A percentile compares a stretch with the other conserved stretches of the same genome.
Conservation (phyloP, 2,329 filamentous ascomycete species). For the Talaromyces piceae region DNA sequence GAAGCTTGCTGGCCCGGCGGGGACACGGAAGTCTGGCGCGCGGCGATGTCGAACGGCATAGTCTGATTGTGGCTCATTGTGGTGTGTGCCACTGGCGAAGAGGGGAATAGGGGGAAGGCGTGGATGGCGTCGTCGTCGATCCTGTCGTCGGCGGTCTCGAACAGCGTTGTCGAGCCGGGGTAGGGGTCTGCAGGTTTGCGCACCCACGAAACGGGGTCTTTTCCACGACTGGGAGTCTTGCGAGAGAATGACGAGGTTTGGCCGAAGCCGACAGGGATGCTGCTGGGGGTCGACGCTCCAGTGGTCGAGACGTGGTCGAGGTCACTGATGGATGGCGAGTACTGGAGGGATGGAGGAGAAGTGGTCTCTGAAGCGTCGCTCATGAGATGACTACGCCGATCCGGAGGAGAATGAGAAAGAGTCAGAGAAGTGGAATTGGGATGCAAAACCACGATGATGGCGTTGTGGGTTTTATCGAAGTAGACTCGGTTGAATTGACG, state of each 20-base stretch:
- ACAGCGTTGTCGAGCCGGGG: slow-evolving; percentile 21
- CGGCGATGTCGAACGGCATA: slow-evolving; percentile 54
- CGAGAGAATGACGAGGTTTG: slow-evolving; percentile 31
- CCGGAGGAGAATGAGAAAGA: no score
- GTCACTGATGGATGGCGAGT: slow-evolving; percentile 44
- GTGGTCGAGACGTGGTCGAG: slow-evolving; percentile 41
- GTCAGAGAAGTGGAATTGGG: neutral
- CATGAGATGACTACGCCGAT: slow-evolving; percentile 29
- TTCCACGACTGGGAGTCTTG: slow-evolving; percentile 37
- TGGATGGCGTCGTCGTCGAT: slow-evolving; percentile 28
- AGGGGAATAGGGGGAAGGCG: slow-evolving; percentile 34
- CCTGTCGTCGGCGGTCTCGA: slow-evolving; percentile 26
- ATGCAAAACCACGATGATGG: no score
- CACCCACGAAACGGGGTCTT: slow-evolving; percentile 39
- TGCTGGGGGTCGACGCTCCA: slow-evolving; percentile 41
- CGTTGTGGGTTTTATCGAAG: no score
- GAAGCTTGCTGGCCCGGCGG: slow-evolving; percentile 55
- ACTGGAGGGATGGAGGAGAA: slow-evolving; percentile 44
- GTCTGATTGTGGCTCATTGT: slow-evolving; percentile 49
- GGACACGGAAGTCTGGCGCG: slow-evolving; percentile 51
- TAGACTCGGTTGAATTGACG: no score
- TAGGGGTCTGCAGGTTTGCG: slow-evolving; percentile 23
- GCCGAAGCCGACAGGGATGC: slow-evolving; percentile 44
- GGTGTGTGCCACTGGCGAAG: slow-evolving; percentile 24
- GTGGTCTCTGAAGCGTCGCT: slow-evolving; percentile 47